phyloP scores from a whole-genome alignment of 352 stramenopile species.

The Phytophthora fragariae region DNA sequence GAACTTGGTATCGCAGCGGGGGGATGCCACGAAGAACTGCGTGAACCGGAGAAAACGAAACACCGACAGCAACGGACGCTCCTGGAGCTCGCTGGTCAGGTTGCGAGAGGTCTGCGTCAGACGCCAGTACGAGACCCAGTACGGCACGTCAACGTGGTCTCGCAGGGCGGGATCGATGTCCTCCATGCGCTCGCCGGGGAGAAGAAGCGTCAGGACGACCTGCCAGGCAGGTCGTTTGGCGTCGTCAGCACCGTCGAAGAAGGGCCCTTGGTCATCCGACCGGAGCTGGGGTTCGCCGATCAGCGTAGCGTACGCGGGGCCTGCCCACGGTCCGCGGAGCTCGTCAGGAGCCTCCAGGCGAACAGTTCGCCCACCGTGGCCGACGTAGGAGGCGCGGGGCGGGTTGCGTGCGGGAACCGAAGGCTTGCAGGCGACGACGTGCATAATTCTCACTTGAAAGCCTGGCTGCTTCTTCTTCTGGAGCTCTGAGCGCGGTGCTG shows the following conservation, averaged over 20 bases:
- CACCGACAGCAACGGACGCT: constrained; percentile 10
- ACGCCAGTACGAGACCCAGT: constrained; percentile 8
- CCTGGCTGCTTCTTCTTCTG: too few relatives aligned
- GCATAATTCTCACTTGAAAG: too few relatives aligned
- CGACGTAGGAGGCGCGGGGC: too few relatives aligned
- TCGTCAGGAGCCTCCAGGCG: constrained; percentile 9
- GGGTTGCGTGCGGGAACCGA: too few relatives aligned
- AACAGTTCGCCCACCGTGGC: too few relatives aligned
- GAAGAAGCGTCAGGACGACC: constrained; percentile 4
- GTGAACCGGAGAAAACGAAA: constrained; percentile 20
- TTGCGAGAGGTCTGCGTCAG: constrained; percentile 3
- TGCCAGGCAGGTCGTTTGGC: constrained; percentile 8
- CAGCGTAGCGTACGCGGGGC: constrained; percentile 14
- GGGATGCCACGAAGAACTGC: constrained; percentile 1
- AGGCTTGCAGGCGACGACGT: too few relatives aligned
- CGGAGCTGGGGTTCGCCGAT: background rate
- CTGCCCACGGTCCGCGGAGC: background rate
- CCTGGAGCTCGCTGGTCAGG: background rate
- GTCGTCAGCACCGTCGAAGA: constrained; percentile 10
- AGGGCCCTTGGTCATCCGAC: background rate
- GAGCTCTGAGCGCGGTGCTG: too few relatives aligned
- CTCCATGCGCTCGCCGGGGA: background rate
- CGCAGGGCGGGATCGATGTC: background rate
- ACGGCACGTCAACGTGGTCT: background rate
- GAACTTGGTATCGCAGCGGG: constrained; percentile 10